Evolutionary conservation across 306 rosid genomes (phyloP).

Genomic region (Lithocarpus polystachyus): DNA sequence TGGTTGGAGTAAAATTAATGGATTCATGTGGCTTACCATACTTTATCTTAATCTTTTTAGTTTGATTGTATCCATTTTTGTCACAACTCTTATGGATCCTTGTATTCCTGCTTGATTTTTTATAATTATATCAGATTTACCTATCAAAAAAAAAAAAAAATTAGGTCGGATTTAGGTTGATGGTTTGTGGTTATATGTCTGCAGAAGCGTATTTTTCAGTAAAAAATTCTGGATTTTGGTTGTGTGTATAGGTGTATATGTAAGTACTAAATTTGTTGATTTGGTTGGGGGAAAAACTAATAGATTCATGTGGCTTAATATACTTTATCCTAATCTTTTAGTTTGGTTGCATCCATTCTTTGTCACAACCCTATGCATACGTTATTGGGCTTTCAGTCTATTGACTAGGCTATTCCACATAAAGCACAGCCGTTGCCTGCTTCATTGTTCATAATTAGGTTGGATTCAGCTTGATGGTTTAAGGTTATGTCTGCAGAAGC

Average conservation of each 20-base stretch:
- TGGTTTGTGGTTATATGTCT: neutral
- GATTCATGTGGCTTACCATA: neutral
- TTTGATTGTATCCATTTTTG: too few species aligned
- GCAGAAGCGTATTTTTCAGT: neutral
- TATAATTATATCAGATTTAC: neutral
- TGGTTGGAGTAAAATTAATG: neutral
- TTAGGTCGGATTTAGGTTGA: neutral
- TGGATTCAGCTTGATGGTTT: neutral
- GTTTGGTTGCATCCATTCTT: too few species aligned
- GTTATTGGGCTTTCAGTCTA: too few species aligned
- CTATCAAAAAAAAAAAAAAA: too few species aligned
- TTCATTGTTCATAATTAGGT: neutral
- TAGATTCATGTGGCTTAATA: too few species aligned
- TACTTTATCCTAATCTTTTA: too few species aligned
- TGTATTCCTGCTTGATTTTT: conserved; percentile 18
- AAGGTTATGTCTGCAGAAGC: neutral
- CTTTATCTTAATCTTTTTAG: too few species aligned
- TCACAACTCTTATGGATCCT: too few species aligned
- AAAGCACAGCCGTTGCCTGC: neutral
- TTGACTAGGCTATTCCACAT: neutral
- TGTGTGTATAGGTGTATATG: too few species aligned
- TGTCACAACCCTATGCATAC: too few species aligned
- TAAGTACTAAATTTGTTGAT: too few species aligned
- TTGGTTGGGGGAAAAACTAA: too few species aligned
- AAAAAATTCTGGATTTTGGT: neutral